Percentiles rank a stretch among this genome's conserved stretches.
Conservation (phyloP, 2,329 filamentous ascomycete genomes). For the Ophiostoma triangulosporum region DNA sequence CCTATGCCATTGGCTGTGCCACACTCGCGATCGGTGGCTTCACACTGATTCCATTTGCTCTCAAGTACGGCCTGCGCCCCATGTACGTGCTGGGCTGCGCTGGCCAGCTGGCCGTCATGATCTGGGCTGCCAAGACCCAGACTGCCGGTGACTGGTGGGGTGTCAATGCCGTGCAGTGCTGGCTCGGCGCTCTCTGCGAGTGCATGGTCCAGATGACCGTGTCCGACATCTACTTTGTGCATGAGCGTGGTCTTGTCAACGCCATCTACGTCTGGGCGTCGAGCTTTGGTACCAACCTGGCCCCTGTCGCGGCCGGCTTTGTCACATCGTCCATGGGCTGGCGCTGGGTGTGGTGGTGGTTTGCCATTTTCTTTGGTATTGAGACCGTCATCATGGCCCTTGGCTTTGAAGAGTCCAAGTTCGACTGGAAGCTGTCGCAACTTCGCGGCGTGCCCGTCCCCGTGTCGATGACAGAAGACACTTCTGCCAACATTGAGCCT, state of each 20-base stretch:
- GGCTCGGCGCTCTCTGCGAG: slow-evolving; percentile 15
- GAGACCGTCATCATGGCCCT: slow-evolving; percentile 5
- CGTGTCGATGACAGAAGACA: neutral
- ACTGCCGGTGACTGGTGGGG: slow-evolving; percentile 21
- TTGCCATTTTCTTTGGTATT: slow-evolving; percentile 16
- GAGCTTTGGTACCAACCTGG: slow-evolving; percentile 28
- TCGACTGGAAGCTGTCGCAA: neutral
- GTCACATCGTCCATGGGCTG: slow-evolving; percentile 34
- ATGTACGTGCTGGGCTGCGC: slow-evolving; percentile 23
- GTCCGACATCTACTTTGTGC: slow-evolving; percentile 29
- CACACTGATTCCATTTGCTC: slow-evolving; percentile 23
- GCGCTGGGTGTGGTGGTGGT: slow-evolving; percentile 29
- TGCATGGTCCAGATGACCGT: slow-evolving; percentile 28
- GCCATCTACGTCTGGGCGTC: slow-evolving; percentile 29
- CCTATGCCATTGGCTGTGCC: slow-evolving; percentile 17
- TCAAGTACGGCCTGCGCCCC: slow-evolving; percentile 25
- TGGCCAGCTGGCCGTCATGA: slow-evolving; percentile 21
- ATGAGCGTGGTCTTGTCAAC: slow-evolving; percentile 26
- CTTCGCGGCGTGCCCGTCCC: neutral
- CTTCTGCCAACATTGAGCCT: neutral
- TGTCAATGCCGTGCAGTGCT: slow-evolving; percentile 19
- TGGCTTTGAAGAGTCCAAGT: slow-evolving; percentile 11
- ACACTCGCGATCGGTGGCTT: slow-evolving; percentile 23
- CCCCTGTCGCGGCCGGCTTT: slow-evolving; percentile 35
- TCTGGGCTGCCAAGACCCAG: slow-evolving; percentile 22